A percentile compares a stretch with the other conserved stretches of the same genome.
Conservation (phyloP, 2,329 filamentous ascomycete species). For the Gremmenia infestans region DNA sequence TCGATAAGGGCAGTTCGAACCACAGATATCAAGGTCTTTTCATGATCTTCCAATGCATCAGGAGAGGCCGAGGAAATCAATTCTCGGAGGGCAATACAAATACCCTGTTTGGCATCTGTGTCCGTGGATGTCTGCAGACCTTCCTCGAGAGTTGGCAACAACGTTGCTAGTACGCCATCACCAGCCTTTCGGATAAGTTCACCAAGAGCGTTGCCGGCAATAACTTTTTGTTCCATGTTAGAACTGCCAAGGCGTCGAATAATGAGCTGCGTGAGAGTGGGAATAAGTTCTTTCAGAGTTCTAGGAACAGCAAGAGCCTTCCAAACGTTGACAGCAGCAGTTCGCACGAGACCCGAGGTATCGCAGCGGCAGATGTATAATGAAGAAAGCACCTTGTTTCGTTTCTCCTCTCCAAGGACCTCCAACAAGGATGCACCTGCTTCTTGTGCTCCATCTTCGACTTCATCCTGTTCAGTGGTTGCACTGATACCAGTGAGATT, state of each 20-base stretch:
- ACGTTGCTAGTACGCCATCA: slow-evolving; percentile 80
- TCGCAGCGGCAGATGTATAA: slow-evolving; percentile 97
- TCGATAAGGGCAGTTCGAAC: slow-evolving; percentile 91
- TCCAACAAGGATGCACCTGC: slow-evolving; percentile 91
- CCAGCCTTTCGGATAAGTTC: slow-evolving; percentile 96
- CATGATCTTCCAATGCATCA: slow-evolving; percentile 87
- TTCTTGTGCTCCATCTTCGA: slow-evolving; percentile 74
- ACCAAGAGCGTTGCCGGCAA: slow-evolving; percentile 93
- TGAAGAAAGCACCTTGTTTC: slow-evolving; percentile 95
- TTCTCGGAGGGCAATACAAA: slow-evolving; percentile 92
- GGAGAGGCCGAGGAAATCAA: slow-evolving; percentile 84
- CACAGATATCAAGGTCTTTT: slow-evolving; percentile 91
- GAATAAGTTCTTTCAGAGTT: slow-evolving; percentile 91
- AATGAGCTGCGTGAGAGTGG: slow-evolving; percentile 89
- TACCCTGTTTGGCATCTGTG: slow-evolving; percentile 90
- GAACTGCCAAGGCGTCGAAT: slow-evolving; percentile 90
- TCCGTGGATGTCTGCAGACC: slow-evolving; percentile 84
- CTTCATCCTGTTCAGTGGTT: slow-evolving; percentile 72
- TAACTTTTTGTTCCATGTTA: slow-evolving; percentile 98
- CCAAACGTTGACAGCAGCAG: slow-evolving; percentile 89
- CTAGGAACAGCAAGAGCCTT: slow-evolving; percentile 87
- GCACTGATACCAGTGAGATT: slow-evolving; percentile 92
- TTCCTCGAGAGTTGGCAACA: slow-evolving; percentile 89
- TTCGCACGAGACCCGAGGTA: slow-evolving; percentile 85
- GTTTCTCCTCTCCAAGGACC: slow-evolving; percentile 89